Evolutionary conservation across 495 filamentous ascomycete species (phyloP).

Genomic region (Usnea hakonensis): DNA sequence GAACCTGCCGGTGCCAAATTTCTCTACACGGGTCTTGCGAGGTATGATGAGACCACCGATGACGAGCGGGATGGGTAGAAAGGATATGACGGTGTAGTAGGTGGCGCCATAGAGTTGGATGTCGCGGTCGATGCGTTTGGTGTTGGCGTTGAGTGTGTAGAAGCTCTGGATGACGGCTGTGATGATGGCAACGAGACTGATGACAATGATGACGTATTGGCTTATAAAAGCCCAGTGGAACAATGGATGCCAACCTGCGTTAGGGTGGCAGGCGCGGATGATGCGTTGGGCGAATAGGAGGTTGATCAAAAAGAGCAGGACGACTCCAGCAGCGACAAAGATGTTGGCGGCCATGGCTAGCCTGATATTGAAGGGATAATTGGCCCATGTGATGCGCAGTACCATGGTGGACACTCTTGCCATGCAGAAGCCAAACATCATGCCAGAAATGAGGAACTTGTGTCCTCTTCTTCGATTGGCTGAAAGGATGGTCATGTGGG

Average conservation of each 20-base stretch:
- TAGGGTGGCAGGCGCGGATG: constrained; percentile 62
- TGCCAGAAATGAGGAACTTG: constrained; percentile 62
- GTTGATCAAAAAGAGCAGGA: constrained; percentile 76
- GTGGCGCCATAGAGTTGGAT: constrained; percentile 61
- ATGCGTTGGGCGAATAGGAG: constrained; percentile 73
- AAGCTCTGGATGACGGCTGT: constrained; percentile 54
- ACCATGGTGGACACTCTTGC: constrained; percentile 56
- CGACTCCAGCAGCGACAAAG: constrained; percentile 66
- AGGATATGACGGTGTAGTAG: constrained; percentile 62
- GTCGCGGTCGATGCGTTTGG: constrained; percentile 45
- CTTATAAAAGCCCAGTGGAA: constrained; percentile 44
- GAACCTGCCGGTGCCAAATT: constrained; percentile 65
- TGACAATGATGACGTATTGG: constrained; percentile 53
- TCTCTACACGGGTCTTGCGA: constrained; percentile 43
- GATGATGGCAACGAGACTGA: constrained; percentile 63
- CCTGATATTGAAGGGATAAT: constrained; percentile 35
- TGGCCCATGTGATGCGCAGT: constrained; percentile 51
- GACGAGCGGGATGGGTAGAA: constrained; percentile 64
- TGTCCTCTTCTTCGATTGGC: constrained; percentile 49
- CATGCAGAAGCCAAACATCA: constrained; percentile 74
- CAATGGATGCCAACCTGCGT: constrained; percentile 55
- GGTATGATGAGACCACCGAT: constrained; percentile 46
- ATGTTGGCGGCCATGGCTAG: constrained; percentile 65
- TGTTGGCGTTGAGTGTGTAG: constrained; percentile 53
- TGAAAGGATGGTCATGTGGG: constrained; percentile 60